Evolutionary conservation across 768 basidiomycete genomes (phyloP), one percentile per base, ranked within the genome.

Genomic region (Megacollybia marginata): DNA sequence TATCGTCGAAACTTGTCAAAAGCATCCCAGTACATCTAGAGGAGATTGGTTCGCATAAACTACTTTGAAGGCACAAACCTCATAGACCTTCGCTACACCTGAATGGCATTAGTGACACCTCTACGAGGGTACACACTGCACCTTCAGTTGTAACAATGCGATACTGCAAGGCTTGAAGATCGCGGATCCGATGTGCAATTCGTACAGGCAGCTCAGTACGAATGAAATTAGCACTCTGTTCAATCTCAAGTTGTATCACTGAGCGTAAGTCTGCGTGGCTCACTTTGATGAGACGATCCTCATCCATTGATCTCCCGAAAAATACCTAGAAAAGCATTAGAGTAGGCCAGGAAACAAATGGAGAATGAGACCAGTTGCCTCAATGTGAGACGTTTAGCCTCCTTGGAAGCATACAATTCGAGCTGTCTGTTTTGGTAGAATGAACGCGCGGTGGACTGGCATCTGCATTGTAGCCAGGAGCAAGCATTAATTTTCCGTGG

Each of bases 221-320:
- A 40, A 95, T 89, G 65, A 92, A 91, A 62, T 92, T 92, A 48
- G 88, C 91, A 54, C 87, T 90, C 90, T 92, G 46, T 19, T 42
- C 10, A 48, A 34, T 15, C 38, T 18, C 45, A 45, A 44, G 47
- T 28, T 28, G 6, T 19, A 49, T 40, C 33, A 38, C 28, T 42
- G 32, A 33, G 12, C 10, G 28, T 5, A 13, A 9, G 31, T 11
- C 32, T 35, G 31, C 8, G n/a, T 19, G 28, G 46, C 70, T 34
- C 57, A 79, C 89, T 72, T 85, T 88, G 60, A 92, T 78, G 33
- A 92, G 68, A 19, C 88, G 75, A 49, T 88, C 85, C 53, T 82
- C 73, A 55, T 82, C 83, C 79, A 92, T 89, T 42, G 79, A 79
- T 33, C 88, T 81, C n/a, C 90, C 90, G 59, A 83, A 92, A 64